Conservation (phyloP, 192 early-diverging fungal genomes). For the Phlyctochytrium arcticum region DNA sequence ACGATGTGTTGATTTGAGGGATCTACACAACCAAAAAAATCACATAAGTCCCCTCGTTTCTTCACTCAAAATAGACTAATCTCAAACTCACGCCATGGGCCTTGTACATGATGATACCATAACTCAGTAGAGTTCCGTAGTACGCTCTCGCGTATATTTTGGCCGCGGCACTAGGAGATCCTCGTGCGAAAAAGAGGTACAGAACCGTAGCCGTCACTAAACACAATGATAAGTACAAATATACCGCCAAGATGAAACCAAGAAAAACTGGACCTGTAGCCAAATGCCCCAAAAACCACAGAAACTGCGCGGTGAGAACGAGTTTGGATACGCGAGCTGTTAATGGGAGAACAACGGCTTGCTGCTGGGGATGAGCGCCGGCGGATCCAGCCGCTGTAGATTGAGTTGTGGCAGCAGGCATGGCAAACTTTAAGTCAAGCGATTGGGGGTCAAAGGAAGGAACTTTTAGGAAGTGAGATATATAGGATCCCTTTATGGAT, state of each 20-base stretch:
- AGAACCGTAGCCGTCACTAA: slow-evolving; percentile 30
- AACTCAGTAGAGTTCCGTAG: slow-evolving; percentile 63
- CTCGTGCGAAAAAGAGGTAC: slow-evolving; percentile 14
- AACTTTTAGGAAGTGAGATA: too few species aligned
- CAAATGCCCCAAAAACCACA: slow-evolving; percentile 41
- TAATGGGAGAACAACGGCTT: not conserved
- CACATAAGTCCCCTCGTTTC: too few species aligned
- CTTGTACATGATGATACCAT: slow-evolving; percentile 76
- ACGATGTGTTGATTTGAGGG: slow-evolving; percentile 56
- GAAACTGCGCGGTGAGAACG: slow-evolving; percentile 27
- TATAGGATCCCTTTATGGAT: too few species aligned
- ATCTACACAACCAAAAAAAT: slow-evolving; percentile 34
- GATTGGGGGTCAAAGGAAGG: too few species aligned
- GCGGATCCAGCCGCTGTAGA: too few species aligned
- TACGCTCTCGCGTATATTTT: slow-evolving; percentile 57
- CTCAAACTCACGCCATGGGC: slow-evolving; percentile 64
- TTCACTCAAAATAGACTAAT: too few species aligned
- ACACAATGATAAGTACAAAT: too few species aligned
- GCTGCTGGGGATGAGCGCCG: too few species aligned
- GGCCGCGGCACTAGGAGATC: slow-evolving; percentile 14
- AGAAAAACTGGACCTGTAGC: slow-evolving; percentile 18
- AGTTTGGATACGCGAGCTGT: slow-evolving; percentile 8
- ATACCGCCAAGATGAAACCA: slow-evolving; percentile 15
- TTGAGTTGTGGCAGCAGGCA: too few species aligned
- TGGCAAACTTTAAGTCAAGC: too few species aligned